phyloP scores from a whole-genome alignment of 2,329 filamentous ascomycete genomes.

The Peltaster fructicola region DNA sequence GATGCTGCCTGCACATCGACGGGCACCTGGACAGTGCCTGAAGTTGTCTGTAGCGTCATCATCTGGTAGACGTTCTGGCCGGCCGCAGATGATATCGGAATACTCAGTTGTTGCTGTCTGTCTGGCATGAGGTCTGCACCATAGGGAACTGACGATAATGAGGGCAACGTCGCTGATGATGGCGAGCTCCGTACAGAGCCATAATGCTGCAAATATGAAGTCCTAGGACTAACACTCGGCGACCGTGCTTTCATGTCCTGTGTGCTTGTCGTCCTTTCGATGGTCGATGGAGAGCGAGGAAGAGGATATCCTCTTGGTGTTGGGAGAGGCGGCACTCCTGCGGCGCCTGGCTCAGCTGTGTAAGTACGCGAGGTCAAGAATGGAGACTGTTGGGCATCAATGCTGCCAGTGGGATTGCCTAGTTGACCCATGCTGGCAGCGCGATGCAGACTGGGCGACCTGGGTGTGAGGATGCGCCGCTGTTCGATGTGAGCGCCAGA shows the following conservation, averaged over 20 bases:
- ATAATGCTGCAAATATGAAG: constrained; percentile 31
- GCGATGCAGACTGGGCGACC: constrained; percentile 35
- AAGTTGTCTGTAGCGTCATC: constrained; percentile 35
- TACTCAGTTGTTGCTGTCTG: constrained; percentile 20
- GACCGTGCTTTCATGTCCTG: constrained; percentile 12
- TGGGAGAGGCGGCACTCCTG: constrained; percentile 29
- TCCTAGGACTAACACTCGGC: constrained; percentile 27
- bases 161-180: too few relatives aligned
- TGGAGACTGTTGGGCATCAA: constrained; percentile 32
- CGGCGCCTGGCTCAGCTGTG: constrained; percentile 25
- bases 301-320: too few relatives aligned
- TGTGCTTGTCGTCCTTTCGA: too few relatives aligned
- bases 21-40: constrained; percentile 41
- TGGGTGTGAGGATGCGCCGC: constrained; percentile 38
- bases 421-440: constrained; percentile 32
- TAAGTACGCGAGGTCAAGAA: constrained; percentile 27
- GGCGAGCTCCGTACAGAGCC: too few relatives aligned
- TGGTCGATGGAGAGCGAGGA: too few relatives aligned
- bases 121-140: too few relatives aligned
- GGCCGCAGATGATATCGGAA: constrained; percentile 28
- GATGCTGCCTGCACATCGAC: constrained; percentile 71
- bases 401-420: constrained; percentile 26
- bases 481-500: too few relatives aligned
- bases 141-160: too few relatives aligned
- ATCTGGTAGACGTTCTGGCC: constrained; percentile 32